These are phyloP conservation scores for Bipolaris victoriae DNA, from an alignment of 2,329 filamentous ascomycete species.

Conservation along the genomic window DNA sequence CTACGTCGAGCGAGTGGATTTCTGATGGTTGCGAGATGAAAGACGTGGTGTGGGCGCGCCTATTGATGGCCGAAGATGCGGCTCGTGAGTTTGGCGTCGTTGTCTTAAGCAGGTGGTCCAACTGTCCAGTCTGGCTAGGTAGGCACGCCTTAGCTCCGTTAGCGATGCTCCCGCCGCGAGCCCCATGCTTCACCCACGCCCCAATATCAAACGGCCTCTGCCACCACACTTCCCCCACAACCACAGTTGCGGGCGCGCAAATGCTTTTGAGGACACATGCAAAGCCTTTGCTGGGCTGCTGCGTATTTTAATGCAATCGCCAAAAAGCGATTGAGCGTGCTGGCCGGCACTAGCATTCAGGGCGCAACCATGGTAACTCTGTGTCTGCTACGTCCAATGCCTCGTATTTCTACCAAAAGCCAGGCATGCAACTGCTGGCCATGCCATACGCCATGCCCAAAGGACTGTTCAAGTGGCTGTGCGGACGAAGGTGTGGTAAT, in stretches of 20 bases:
- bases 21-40: slow-evolving; percentile 45
- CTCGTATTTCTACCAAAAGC: neutral
- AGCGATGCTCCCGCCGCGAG: slow-evolving; percentile 13
- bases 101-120: slow-evolving; percentile 17
- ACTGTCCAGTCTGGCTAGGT: slow-evolving; percentile 16
- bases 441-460: neutral
- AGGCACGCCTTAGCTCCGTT: slow-evolving; percentile 18
- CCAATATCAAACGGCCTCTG: slow-evolving; percentile 12
- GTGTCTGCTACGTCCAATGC: neutral
- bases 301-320: neutral
- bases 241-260: neutral
- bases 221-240: neutral
- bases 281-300: neutral
- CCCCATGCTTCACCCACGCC: slow-evolving; percentile 13
- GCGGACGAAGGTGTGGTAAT: neutral
- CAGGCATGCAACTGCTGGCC: neutral
- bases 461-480: neutral
- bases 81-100: slow-evolving; percentile 20
- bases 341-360: neutral
- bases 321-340: neutral
- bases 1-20: slow-evolving; percentile 34
- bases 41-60: slow-evolving; percentile 35
- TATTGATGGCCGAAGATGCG: slow-evolving; percentile 46
- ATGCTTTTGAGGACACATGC: neutral
- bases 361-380: neutral